Percentiles rank a stretch among this genome's conserved stretches.
These are phyloP conservation scores for Podaxis carcinomalis DNA, from an alignment of 768 basidiomycete genomes.

Conservation along the genomic window DNA sequence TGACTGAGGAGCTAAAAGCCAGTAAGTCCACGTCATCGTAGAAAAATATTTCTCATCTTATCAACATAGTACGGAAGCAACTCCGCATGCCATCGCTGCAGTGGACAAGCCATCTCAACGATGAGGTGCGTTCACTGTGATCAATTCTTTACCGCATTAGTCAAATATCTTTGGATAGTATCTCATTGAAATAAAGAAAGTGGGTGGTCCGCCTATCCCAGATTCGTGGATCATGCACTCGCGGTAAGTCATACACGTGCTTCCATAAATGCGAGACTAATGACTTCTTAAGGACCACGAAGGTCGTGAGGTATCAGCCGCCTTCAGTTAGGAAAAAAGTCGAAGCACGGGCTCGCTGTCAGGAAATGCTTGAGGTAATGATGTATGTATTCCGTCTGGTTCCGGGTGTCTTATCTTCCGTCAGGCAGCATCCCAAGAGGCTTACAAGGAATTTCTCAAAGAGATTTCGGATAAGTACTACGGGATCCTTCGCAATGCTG, in stretches of 20 bases:
- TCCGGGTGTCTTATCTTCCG: neutral
- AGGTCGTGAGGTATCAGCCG: constrained; percentile 64
- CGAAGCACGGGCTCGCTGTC: constrained; percentile 68
- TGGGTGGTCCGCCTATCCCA: constrained; percentile 45
- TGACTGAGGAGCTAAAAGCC: constrained; percentile 67
- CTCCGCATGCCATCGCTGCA: constrained; percentile 70
- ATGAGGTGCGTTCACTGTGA: constrained; percentile 50
- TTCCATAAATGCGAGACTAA: neutral
- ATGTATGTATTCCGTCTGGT: neutral
- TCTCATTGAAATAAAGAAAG: constrained; percentile 72
- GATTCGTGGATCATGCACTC: constrained; percentile 63
- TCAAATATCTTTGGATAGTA: constrained; percentile 40
- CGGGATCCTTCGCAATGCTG: constrained; percentile 63
- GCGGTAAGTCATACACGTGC: constrained; percentile 34
- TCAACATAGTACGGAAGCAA: constrained; percentile 56
- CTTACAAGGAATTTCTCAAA: constrained; percentile 62
- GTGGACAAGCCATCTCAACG: constrained; percentile 61
- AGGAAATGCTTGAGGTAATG: constrained; percentile 58
- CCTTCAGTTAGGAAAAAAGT: constrained; percentile 59
- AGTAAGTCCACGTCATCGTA: constrained; percentile 32
- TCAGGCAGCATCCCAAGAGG: constrained; percentile 57
- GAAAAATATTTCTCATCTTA: neutral
- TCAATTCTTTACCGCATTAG: neutral
- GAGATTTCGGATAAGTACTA: constrained; percentile 72
- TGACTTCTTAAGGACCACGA: neutral